Conservation (phyloP, 768 basidiomycete species). For the Lyophyllum shimeji region DNA sequence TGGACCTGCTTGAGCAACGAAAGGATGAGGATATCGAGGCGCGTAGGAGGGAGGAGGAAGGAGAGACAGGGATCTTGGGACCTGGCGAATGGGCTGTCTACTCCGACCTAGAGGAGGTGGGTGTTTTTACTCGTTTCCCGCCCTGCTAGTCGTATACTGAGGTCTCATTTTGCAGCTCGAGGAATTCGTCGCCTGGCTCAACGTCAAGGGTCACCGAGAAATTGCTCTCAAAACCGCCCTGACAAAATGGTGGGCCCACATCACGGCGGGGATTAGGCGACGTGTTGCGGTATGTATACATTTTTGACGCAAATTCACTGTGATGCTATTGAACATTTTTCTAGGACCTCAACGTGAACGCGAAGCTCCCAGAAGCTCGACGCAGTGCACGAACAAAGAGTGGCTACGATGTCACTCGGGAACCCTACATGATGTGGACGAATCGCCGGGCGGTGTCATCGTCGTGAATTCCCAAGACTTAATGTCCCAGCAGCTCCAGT, state of each 20-base stretch:
- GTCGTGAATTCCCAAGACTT: constrained; percentile 25
- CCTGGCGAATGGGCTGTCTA: constrained; percentile 91
- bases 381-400: constrained; percentile 74
- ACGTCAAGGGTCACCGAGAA: constrained; percentile 89
- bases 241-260: constrained; percentile 82
- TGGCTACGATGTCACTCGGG: constrained; percentile 65
- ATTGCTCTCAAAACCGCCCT: constrained; percentile 73
- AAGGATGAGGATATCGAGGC: constrained; percentile 57
- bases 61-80: constrained; percentile 67
- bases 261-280: constrained; percentile 76
- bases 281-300: constrained; percentile 62
- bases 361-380: constrained; percentile 76
- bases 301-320: neutral
- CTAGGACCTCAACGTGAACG: constrained; percentile 69
- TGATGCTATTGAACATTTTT: constrained; percentile 12
- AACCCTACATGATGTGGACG: constrained; percentile 88
- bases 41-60: constrained; percentile 77
- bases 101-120: constrained; percentile 83
- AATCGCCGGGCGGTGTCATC: constrained; percentile 69
- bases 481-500: neutral
- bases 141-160: constrained; percentile 1
- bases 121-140: constrained; percentile 18
- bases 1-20: constrained; percentile 64
- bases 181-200: constrained; percentile 85
- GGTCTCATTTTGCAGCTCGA: constrained; percentile 57